These are phyloP conservation scores for Chenopodium suecicum DNA, from an alignment of 148 eudicot species.

Conservation along the genomic window DNA sequence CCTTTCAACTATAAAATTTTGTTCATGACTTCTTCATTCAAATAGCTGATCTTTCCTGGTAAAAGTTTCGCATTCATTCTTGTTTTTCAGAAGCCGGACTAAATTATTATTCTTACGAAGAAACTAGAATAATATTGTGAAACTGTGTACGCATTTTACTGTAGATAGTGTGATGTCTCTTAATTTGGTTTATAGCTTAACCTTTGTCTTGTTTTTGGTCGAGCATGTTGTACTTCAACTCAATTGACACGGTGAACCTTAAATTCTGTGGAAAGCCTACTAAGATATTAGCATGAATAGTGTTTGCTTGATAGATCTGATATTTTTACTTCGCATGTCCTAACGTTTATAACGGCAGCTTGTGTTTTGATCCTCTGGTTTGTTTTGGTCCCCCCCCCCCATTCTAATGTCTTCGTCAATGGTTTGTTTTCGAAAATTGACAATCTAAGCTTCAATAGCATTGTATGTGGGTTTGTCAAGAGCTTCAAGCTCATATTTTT, in stretches of 20 bases:
- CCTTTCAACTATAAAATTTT: background rate
- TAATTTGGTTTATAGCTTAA: background rate
- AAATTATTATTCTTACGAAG: too few species aligned
- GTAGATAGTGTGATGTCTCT: background rate
- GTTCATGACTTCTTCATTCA: background rate
- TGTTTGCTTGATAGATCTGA: too few species aligned
- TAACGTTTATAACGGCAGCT: background rate
- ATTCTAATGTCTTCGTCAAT: too few species aligned
- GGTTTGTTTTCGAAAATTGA: too few species aligned
- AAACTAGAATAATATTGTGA: background rate
- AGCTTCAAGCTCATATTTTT: too few species aligned
- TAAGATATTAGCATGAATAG: too few species aligned
- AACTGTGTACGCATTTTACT: background rate
- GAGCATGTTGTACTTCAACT: constrained; percentile 30
- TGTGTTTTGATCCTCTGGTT: background rate
- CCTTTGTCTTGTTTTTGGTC: constrained; percentile 6
- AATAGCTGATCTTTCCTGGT: background rate
- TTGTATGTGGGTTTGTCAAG: too few species aligned
- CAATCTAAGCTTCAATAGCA: too few species aligned
- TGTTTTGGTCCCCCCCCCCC: too few species aligned
- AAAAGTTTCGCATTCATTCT: too few species aligned
- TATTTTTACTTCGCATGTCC: background rate
- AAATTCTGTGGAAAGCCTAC: background rate
- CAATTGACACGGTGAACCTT: background rate
- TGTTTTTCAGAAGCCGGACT: too few species aligned